Percentiles rank a stretch among this genome's conserved stretches.
Evolutionary conservation across 805 yeast genomes (phyloP).

Genomic region (Wickerhamiella cacticola): DNA sequence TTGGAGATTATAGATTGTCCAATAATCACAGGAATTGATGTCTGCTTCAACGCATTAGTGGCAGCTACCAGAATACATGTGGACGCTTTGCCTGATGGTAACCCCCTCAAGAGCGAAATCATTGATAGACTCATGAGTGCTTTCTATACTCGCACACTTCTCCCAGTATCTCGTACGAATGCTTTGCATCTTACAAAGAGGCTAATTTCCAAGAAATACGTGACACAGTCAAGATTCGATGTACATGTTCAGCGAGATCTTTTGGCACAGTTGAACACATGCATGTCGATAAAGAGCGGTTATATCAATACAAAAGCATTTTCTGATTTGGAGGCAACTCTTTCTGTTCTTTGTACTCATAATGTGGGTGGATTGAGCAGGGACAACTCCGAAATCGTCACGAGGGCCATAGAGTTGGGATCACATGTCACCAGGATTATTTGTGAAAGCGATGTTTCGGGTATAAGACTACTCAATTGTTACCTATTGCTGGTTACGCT

Average conservation of each 20-base stretch:
- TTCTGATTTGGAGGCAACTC: neutral
- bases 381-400: neutral
- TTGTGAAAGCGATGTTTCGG: neutral
- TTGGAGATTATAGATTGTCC: neutral
- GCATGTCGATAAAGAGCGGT: neutral
- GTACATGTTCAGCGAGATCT: neutral
- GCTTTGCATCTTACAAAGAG: neutral
- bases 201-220: neutral
- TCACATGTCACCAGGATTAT: neutral
- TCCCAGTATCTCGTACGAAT: neutral
- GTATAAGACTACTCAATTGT: neutral
- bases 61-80: neutral
- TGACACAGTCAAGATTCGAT: neutral
- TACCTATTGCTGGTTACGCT: neutral
- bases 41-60: neutral
- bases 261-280: neutral
- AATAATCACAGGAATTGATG: neutral
- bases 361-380: neutral
- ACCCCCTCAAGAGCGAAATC: neutral
- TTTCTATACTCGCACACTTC: neutral
- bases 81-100: neutral
- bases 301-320: neutral
- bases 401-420: neutral
- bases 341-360: neutral
- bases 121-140: neutral